Evolutionary conservation across 441 rosid genomes (phyloP), one percentile per base, ranked within the genome.

Genomic region (Erodium moschatum): DNA sequence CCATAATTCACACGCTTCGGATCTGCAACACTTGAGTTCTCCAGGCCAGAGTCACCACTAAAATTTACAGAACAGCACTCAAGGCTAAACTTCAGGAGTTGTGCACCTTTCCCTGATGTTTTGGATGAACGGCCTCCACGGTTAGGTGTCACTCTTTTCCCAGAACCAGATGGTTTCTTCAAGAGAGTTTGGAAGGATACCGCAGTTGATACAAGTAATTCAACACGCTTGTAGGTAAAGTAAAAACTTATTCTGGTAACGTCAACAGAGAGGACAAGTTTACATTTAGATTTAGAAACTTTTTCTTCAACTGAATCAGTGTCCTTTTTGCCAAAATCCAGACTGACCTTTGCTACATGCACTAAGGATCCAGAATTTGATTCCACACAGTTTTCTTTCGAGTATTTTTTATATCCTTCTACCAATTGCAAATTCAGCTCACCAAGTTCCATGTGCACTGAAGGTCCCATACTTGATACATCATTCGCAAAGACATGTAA

Each of bases 1-100:
- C 99, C 99, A 86, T 90, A 92, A 83, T 96, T 90, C 76, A 96
- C 97, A 70, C 90, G 89, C 83, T 96, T 96, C 56, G 99, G 97
- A 82, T 96, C 97, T 20, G 77, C 86, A 79, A 92, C 83, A 77
- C 75, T 72, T 64, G 87, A 68, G 69, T 84, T 87, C 24, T 92
- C 97, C 91, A 92, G 74, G 73, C 79, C 80, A 54, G 90, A 77
- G 8, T 92, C 88, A 64, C 91, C 97, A 78, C 71, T 79, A 76
- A 84, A 85, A 73, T 80, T 89, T 67, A 96, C 85, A 48, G 85
- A 89, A 81, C 97, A 96, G 27, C 88, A 79, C 73, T 96, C 96
- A 69, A 96, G 89, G 80, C 78, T 88, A 69, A 96, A 80, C 81
- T 85, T 89, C 75, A 92, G 38, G 73, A 92, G 81, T 69, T 86